Base-by-base conservation (phyloP, 371 early-diverging fungal genomes). In the Haplosporangium sp. region DNA sequence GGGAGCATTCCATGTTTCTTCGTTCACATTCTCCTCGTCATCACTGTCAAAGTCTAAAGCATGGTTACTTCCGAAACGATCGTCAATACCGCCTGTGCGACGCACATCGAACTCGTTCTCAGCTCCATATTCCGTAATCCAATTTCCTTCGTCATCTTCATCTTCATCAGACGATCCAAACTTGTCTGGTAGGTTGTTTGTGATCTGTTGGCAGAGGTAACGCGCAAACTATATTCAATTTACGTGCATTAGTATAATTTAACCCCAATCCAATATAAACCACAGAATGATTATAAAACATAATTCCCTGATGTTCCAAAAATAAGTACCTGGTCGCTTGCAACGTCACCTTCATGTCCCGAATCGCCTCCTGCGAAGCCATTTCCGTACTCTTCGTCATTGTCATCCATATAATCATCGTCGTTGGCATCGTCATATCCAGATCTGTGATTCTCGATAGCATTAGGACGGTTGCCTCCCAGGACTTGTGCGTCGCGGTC, bases 401-500 rank as follows among this genome's bases (percentile, higher is more conserved):
- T 73, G 56, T 86, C 90, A 39, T 85, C 87, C 57, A 86, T 84
- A 50, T 81, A 83, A 38, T 77, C 85, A 40, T 82, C 82, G 20
- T 83, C 84, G 34, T 79, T 69, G 11, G 67, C 73, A 19, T 79
- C 78, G 27, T 78, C 78, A 34, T 67, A 69, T 3, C 68, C 81
- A 38, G 72, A 47, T 42, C 82, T 81, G n/a, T 71, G 83, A 35
- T 74, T 78, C 58, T 78, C 77, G 27, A 70, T 59, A 38, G 74
- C 66, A 72, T 86, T 87, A 2, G 97, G 96, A 48, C 95, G 90
- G 13, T 89, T 87, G 15, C 97, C 97, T 17, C 96, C 98, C 5
- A 98, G 87, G n/a, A 95, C 93, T 66, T 92, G 90, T 27, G 92
- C 91, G 78, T 96, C 97, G 38, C 95, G 89, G 62, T 96, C 95